Conservation (phyloP, 768 basidiomycete species). For the Russula sp. region DNA sequence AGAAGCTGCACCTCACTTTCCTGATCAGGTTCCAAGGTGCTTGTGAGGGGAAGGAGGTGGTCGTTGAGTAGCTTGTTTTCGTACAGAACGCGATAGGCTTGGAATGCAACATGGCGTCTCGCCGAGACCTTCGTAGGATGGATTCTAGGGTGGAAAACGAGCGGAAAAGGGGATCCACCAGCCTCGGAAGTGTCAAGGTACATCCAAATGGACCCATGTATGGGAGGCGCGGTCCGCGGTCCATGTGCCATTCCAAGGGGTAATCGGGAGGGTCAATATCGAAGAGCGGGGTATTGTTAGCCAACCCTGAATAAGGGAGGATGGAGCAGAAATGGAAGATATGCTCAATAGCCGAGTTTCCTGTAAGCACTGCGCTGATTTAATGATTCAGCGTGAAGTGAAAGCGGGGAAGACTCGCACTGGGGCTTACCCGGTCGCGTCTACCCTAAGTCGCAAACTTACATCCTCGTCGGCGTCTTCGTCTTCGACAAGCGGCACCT, state of each 20-base stretch:
- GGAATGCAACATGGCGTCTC: conserved; percentile 66
- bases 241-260: conserved; percentile 58
- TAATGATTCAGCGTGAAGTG: background rate
- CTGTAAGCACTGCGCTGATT: conserved; percentile 65
- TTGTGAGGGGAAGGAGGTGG: conserved; percentile 63
- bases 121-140: conserved; percentile 61
- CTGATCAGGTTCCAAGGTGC: conserved; percentile 49
- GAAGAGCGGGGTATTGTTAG: conserved; percentile 55
- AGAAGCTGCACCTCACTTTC: conserved; percentile 62
- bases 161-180: conserved; percentile 40
- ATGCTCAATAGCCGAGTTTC: conserved; percentile 65
- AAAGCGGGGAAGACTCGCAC: background rate
- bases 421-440: conserved; percentile 58
- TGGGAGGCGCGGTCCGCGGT: conserved; percentile 29
- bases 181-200: conserved; percentile 59
- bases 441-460: conserved; percentile 45
- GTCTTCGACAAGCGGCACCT: conserved; percentile 26
- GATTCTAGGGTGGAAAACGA: conserved; percentile 47
- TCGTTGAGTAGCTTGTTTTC: conserved; percentile 61
- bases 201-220: conserved; percentile 64
- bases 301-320: conserved; percentile 52
- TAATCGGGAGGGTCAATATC: conserved; percentile 66
- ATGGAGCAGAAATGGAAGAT: conserved; percentile 72
- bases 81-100: conserved; percentile 62
- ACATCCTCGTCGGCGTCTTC: conserved; percentile 39